Conservation (phyloP, 2,329 filamentous ascomycete genomes). For the Alternaria triticimaculans region DNA sequence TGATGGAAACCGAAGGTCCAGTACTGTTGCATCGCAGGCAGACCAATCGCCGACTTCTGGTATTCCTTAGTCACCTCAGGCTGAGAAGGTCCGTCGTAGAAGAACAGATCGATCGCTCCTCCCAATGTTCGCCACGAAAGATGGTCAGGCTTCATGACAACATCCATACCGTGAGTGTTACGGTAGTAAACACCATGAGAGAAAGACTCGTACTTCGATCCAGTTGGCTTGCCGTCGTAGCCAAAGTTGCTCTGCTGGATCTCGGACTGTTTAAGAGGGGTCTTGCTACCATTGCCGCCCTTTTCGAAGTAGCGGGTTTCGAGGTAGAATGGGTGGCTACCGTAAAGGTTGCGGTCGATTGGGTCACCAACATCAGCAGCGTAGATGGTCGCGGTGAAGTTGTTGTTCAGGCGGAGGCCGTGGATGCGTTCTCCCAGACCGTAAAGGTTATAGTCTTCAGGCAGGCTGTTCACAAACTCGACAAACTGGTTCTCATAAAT, state of each 20-base stretch:
- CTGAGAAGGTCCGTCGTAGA: conserved; percentile 75
- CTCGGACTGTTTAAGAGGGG: conserved; percentile 61
- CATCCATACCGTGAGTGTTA: conserved; percentile 78
- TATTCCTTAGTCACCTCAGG: conserved; percentile 74
- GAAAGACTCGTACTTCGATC: conserved; percentile 66
- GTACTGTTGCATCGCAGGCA: conserved; percentile 79
- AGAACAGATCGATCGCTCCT: conserved; percentile 79
- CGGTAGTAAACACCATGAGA: conserved; percentile 80
- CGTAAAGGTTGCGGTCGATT: conserved; percentile 73
- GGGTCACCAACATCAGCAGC: conserved; percentile 72
- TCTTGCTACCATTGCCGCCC: conserved; percentile 55
- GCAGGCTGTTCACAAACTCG: conserved; percentile 71
- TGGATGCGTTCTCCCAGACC: conserved; percentile 78
- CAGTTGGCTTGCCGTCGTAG: conserved; percentile 19
- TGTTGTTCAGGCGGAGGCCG: conserved; percentile 73
- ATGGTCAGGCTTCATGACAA: conserved; percentile 67
- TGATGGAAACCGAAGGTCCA: conserved; percentile 84
- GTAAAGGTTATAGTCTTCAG: conserved; percentile 76
- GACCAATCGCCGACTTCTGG: conserved; percentile 68
- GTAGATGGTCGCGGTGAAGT: conserved; percentile 72
- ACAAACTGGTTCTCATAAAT: conserved; percentile 81
- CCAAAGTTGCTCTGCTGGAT: conserved; percentile 40
- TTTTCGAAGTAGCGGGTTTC: conserved; percentile 77
- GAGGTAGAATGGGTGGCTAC: conserved; percentile 78
- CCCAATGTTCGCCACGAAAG: conserved; percentile 78